Evolutionary conservation across 1,139 yeast genomes (phyloP).

Genomic region (Debaryomyces psychrophilus): DNA sequence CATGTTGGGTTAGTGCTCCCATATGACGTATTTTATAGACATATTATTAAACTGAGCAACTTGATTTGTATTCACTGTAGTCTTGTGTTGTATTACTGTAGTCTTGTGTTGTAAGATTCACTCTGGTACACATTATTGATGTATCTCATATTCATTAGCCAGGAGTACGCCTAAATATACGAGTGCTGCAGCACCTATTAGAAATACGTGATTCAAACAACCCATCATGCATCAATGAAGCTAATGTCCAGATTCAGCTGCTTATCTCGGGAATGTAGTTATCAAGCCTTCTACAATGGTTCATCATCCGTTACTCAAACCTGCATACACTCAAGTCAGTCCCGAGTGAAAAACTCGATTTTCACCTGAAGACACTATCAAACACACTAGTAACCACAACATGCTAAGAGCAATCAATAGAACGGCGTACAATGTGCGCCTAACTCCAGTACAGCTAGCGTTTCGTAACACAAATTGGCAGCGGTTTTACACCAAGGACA

Average conservation of each 20-base stretch:
- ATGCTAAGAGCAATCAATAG: background rate
- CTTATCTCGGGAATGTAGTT: too few species aligned
- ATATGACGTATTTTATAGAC: background rate
- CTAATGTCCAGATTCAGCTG: too few species aligned
- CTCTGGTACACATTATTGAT: too few species aligned
- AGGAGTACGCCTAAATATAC: too few species aligned
- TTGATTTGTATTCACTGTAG: background rate
- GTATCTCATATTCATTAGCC: too few species aligned
- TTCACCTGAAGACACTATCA: background rate
- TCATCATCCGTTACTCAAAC: background rate
- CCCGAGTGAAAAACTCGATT: background rate
- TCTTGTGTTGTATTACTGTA: background rate
- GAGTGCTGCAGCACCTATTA: too few species aligned
- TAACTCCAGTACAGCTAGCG: background rate
- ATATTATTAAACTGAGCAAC: background rate
- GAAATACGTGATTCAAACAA: too few species aligned
- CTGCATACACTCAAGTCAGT: background rate
- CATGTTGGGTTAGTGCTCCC: constrained; percentile 67
- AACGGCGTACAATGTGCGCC: background rate
- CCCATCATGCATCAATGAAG: too few species aligned
- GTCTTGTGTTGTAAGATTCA: background rate
- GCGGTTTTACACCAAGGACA: constrained; percentile 17
- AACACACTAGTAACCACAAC: background rate
- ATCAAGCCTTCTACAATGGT: too few species aligned
- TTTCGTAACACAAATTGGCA: background rate